Conservation (phyloP, 2,329 filamentous ascomycete species). For the Cryoendolithus antarcticus region DNA sequence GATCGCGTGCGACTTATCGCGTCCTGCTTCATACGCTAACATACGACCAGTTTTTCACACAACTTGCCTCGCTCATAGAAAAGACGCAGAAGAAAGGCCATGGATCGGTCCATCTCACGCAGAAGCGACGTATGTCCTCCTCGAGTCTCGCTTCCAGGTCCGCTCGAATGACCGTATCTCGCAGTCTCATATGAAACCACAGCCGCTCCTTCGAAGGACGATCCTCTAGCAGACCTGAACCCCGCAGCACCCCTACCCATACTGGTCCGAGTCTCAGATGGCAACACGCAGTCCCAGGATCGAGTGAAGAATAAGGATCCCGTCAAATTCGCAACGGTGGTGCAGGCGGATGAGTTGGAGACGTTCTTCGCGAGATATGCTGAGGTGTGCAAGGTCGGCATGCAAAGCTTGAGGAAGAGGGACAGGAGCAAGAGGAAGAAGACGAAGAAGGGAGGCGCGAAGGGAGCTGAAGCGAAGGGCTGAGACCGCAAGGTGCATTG, state of each 20-base stretch:
- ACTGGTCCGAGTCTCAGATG: slow-evolving; percentile 74
- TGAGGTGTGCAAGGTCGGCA: slow-evolving; percentile 79
- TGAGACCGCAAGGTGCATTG: neutral
- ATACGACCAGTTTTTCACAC: slow-evolving; percentile 54
- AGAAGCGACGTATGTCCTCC: slow-evolving; percentile 57
- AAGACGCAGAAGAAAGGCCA: slow-evolving; percentile 55
- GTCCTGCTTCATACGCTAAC: neutral
- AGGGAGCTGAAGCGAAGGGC: slow-evolving; percentile 11
- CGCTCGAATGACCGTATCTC: slow-evolving; percentile 2
- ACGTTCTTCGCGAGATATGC: slow-evolving; percentile 75
- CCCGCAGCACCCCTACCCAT: slow-evolving; percentile 53
- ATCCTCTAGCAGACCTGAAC: slow-evolving; percentile 49
- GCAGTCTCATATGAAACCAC: slow-evolving; percentile 32
- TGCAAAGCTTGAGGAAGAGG: slow-evolving; percentile 81
- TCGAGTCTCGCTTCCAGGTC: neutral
- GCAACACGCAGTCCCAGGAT: slow-evolving; percentile 38
- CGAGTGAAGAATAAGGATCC: slow-evolving; percentile 44
- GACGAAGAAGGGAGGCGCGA: slow-evolving; percentile 64
- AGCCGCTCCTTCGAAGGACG: slow-evolving; percentile 29
- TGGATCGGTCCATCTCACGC: slow-evolving; percentile 61
- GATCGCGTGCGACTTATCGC: neutral
- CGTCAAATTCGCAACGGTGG: slow-evolving; percentile 71
- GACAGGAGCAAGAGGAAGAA: slow-evolving; percentile 77
- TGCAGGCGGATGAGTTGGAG: slow-evolving; percentile 63
- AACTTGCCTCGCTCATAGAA: slow-evolving; percentile 56